These are phyloP conservation scores for Cenchrus americanus DNA, from an alignment of 176 grass and related monocot genomes.

Conservation along the genomic window DNA sequence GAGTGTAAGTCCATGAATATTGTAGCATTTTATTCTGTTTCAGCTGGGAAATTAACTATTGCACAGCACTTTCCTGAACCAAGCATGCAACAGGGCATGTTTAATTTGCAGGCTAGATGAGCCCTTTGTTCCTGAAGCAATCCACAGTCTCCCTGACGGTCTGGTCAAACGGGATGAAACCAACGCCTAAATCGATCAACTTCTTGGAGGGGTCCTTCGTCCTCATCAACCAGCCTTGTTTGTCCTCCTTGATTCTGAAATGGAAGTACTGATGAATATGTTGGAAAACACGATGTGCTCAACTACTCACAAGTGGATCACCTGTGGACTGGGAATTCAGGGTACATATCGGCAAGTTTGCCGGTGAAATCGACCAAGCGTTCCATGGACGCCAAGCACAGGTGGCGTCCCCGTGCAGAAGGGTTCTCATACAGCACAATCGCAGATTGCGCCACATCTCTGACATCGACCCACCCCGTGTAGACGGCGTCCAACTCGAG, in stretches of 20 bases:
- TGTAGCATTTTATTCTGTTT: conserved; percentile 20
- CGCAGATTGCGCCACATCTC: conserved; percentile 46
- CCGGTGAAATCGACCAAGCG: conserved; percentile 39
- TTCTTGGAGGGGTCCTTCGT: conserved; percentile 52
- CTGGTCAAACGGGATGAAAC: conserved; percentile 43
- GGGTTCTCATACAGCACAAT: conserved; percentile 52
- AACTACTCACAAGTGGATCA: not conserved
- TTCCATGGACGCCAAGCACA: conserved; percentile 43
- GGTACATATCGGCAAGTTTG: conserved; percentile 50
- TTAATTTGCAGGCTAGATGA: conserved; percentile 47
- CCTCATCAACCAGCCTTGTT: conserved; percentile 55
- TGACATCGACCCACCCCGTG: conserved; percentile 54
- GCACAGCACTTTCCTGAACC: not conserved
- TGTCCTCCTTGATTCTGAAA: conserved; percentile 57
- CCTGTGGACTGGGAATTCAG: conserved; percentile 56
- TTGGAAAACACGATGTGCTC: not conserved
- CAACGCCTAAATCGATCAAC: conserved; percentile 54
- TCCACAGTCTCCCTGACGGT: conserved; percentile 54
- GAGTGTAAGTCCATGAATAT: not conserved
- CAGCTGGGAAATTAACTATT: not conserved
- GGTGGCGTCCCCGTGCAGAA: conserved; percentile 49
- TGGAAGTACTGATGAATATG: not conserved
- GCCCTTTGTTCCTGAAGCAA: conserved; percentile 54
- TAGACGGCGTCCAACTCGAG: conserved; percentile 44
- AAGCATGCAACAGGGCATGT: not conserved